Evolutionary conservation across 2,329 filamentous ascomycete genomes (phyloP), one percentile per base, ranked within the genome.

Genomic region (Calonectria ilicicola): DNA sequence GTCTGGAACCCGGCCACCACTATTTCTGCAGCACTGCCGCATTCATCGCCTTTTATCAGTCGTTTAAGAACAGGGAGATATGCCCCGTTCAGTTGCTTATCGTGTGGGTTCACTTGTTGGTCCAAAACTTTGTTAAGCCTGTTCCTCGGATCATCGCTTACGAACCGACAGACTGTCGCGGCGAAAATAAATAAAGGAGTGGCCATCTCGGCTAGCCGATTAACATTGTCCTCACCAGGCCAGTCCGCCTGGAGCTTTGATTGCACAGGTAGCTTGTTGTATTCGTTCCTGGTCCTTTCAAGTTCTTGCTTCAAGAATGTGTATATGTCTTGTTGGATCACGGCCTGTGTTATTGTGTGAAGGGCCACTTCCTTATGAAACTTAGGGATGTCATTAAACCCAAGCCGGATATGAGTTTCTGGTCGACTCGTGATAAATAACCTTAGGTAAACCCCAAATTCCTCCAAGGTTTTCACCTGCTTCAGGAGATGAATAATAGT

Each of bases 311-410:
- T 17, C 1, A 87, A 60, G 70, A 81, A 86, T 3, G 75, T n/a
- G 1, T 42, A 49, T 15, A 88, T 84, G 46, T 88, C 86, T 1
- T 80, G 75, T 63, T 82, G 68, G 2, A 87, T 79, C 1, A 81
- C 63, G 0, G 62, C 26, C 23, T 74, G 12, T 0, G 79, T 68
- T 42, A 86, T 80, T 6, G 85, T 74, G 26, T 87, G 83, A 5
- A 88, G 81, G 6, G 80, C 73, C 83, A 80, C 1, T 56, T 77
- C 23, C 40, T 72, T 51, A 23, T 75, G 72, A 17, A 6, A 17
- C 19, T 51, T 35, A 4, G 74, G 46, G 19, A 83, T 77, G 15
- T 76, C 15, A 0, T 70, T 67, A 63, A 87, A 86, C 0, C 82
- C 81, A 21, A 82, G 73, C 1, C 82, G 81, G 44, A 86, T 80